A percentile compares a stretch with the other conserved stretches of the same genome.
Evolutionary conservation across 2,329 filamentous ascomycete species (phyloP).

Genomic region (Bipolaris oryzae): DNA sequence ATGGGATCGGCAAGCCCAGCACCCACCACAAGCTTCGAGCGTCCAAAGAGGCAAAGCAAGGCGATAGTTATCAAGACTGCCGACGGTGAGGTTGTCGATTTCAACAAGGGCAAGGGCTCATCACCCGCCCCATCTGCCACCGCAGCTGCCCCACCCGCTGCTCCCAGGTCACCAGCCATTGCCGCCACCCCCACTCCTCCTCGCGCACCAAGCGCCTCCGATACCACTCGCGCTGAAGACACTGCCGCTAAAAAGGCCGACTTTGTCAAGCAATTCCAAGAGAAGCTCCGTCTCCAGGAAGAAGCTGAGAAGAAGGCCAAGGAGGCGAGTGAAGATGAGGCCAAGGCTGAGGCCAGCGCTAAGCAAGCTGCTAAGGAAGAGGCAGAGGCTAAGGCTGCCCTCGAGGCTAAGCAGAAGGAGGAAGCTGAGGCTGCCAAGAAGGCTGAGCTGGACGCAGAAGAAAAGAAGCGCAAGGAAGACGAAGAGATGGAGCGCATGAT

Average conservation of each 20-base stretch:
- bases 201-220: slow-evolving; percentile 68
- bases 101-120: slow-evolving; percentile 55
- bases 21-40: slow-evolving; percentile 67
- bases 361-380: slow-evolving; percentile 59
- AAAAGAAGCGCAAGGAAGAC: slow-evolving; percentile 47
- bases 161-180: slow-evolving; percentile 65
- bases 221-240: slow-evolving; percentile 69
- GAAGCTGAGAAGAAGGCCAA: slow-evolving; percentile 64
- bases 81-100: slow-evolving; percentile 74
- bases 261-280: slow-evolving; percentile 73
- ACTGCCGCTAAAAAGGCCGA: slow-evolving; percentile 65
- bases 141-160: slow-evolving; percentile 52
- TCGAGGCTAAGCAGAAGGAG: slow-evolving; percentile 38
- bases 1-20: slow-evolving; percentile 64
- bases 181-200: slow-evolving; percentile 71
- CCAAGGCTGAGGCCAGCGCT: slow-evolving; percentile 54
- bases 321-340: slow-evolving; percentile 49
- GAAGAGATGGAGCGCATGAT: slow-evolving; percentile 65
- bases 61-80: slow-evolving; percentile 85
- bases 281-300: slow-evolving; percentile 55
- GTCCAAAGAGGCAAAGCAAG: slow-evolving; percentile 69
- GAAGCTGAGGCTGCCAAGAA: slow-evolving; percentile 49
- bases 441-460: slow-evolving; percentile 46
- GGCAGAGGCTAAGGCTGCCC: slow-evolving; percentile 44
- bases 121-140: slow-evolving; percentile 51